Base-by-base conservation (phyloP, 345 rosid genomes). In the Salix caprea region DNA sequence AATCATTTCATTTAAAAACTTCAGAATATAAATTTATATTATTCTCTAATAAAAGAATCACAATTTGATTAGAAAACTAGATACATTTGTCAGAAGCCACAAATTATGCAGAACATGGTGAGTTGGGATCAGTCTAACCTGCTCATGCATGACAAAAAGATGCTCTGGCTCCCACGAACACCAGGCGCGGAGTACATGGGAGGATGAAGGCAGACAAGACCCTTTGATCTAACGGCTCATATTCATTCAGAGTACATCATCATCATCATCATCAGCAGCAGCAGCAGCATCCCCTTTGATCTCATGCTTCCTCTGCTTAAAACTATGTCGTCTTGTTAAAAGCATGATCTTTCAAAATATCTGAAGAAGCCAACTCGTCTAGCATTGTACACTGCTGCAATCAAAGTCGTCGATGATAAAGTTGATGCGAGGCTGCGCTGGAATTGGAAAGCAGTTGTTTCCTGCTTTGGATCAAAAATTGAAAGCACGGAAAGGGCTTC, bases 71-170 rank as follows among this genome's bases (percentile, higher is more conserved):
- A 6, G 4, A 70, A 58, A 40, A 68, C 19, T 1, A 60, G 77
- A 70, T 72, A 60, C 9, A 67, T 42, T 14, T 67, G 73, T 36
- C n/a, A 4, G 62, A n/a, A 39, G 39, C 71, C 21, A 67, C 72
- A 18, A 4, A 70, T 56, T n/a, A 23, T 52, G 52, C 36, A 2
- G 19, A 34, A 67, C n/a, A 50, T n/a, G 67, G 42, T 19, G 36
- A 44, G 37, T 8, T 67, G 11, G 10, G 68, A 77, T 66, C 46
- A 72, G 69, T 32, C 84, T 83, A 44, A 90, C 99, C 98, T 93
- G 98, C 64, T 91, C 98, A 73, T 95, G 97, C 98, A 92, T 91
- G 82, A 93, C 79, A 66, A 93, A 89, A 78, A 95, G 88, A 30
- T 24, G 97, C 90, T 4, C 97, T 92, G 77, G 86, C 87, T 78